Base-by-base conservation (phyloP, 2,329 filamentous ascomycete species). In the Cryoendolithus antarcticus region DNA sequence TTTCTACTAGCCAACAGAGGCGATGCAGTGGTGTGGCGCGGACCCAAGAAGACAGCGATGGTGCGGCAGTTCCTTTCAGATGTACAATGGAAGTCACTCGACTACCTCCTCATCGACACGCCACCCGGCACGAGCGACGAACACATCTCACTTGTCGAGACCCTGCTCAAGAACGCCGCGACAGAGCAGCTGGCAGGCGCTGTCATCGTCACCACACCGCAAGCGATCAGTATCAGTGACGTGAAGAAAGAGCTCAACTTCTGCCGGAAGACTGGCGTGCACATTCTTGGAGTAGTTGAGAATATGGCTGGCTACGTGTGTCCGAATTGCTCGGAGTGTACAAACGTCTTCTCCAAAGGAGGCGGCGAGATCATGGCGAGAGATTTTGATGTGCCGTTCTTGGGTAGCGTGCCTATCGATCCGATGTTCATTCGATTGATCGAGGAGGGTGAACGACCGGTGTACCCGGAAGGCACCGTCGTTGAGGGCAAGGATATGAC, bases 1-100 rank as follows among this genome's bases (percentile, higher is more conserved):
- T 96, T 98, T 53, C 72, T 98, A 5, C 72, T 98, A 4, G 78
- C 80, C 3, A 75, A 78, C 44, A 71, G 89, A 51, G 84, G 83
- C 45, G 86, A 95, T 52, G 89, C 91, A 0, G 88, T 98, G 0
- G 91, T 98, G 30, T 98, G 91, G 91, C 77, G 91, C 38, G 91
- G 91, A 0, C 91, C 91, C 2, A 98, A 98, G 65, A 98, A 98
- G 67, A 98, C 91, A 3, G 91, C 91, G 37, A 98, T 98, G 91
- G 86, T 98, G 42, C 78, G 88, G 31, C 91, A 98, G 60, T 98
- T 98, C 57, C 69, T 98, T 21, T 82, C 83, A 1, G 88, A 95
- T 55, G 88, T 95, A 4, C 71, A 85, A 21, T 96, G 91, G 91
- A 74, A 76, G 39, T 74, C 80, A 15, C 75, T 85, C n/a, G 89